Base-by-base conservation (phyloP, 768 basidiomycete genomes). In the Exsudoporus frostii region DNA sequence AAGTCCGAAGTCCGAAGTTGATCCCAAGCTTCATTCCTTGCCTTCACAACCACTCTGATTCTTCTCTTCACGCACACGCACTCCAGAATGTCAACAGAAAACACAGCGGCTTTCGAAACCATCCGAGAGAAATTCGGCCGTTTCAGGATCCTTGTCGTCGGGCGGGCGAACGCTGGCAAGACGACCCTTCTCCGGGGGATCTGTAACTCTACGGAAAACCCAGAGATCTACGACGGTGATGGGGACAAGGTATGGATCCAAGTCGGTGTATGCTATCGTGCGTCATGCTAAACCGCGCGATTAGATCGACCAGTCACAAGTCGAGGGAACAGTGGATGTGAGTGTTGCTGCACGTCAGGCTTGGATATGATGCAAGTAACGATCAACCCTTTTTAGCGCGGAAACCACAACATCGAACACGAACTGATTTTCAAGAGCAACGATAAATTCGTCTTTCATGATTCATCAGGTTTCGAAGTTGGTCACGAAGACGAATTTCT, bases 121-220 rank as follows among this genome's bases (percentile, higher is more conserved):
- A 17, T 24, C 22, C 40, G 22, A 17, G 15, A 41, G 40, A 15
- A 41, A 24, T 41, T 41, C 9, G 40, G 40, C 15, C 40, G 40
- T 9, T 41, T 41, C 15, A 24, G 40, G 40, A 17, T 25, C 17
- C 41, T 42, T 27, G 40, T 55, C 17, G 10, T 55, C 11, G 54
- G 45, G 38, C 50, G 44, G 15, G 54, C 51, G 5, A 55, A 53
- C n/a, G 37, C 54, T 7, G 54, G 50, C 36, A 53, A 53, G 37
- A 53, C 50, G 19, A 55, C 50, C 1, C 22, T 53, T 34, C 54
- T 55, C 19, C 43, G 6, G 37, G 17, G 14, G n/a, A 48, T 56
- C 22, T 58, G 45, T 14, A 24, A 51, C 32, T 15, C 51, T 6
- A 46, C 38, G 8, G 51, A 54, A 30, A 22, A 33, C 1, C 55